Evolutionary conservation across 192 early-diverging fungal species (phyloP).

Genomic region (Umbelopsis sp.): DNA sequence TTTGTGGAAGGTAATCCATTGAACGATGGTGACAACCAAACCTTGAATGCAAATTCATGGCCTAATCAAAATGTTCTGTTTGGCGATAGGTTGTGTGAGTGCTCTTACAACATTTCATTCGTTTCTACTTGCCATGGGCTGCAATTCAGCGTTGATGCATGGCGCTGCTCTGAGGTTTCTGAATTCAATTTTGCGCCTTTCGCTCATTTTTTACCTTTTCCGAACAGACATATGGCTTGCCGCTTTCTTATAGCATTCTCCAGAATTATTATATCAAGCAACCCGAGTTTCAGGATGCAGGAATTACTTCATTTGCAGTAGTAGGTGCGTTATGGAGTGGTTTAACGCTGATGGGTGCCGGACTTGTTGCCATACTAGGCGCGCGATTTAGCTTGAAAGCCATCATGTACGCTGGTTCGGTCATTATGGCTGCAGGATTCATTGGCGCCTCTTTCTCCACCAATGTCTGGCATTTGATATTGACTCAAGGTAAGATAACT

Average conservation of each 20-base stretch:
- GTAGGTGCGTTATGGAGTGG: neutral
- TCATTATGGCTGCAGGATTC: conserved; percentile 4
- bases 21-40: too few species aligned
- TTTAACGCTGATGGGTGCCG: neutral
- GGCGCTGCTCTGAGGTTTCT: too few species aligned
- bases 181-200: too few species aligned
- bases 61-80: too few species aligned
- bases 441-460: neutral
- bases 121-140: too few species aligned
- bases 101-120: too few species aligned
- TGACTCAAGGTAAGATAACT: neutral
- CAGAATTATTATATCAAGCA: conserved; percentile 5
- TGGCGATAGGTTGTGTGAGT: too few species aligned
- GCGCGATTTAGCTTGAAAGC: conserved; percentile 9
- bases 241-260: conserved; percentile 16
- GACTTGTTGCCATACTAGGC: neutral
- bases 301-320: neutral
- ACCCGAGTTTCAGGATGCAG: conserved; percentile 10
- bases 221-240: neutral
- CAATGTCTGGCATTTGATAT: conserved; percentile 13
- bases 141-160: too few species aligned
- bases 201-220: too few species aligned
- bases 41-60: too few species aligned
- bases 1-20: conserved; percentile 3
- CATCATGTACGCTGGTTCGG: conserved; percentile 8